A percentile compares a stretch with the other conserved stretches of the same genome.
phyloP scores from a whole-genome alignment of 2,329 filamentous ascomycete genomes.

The Phyllosticta citriasiana region DNA sequence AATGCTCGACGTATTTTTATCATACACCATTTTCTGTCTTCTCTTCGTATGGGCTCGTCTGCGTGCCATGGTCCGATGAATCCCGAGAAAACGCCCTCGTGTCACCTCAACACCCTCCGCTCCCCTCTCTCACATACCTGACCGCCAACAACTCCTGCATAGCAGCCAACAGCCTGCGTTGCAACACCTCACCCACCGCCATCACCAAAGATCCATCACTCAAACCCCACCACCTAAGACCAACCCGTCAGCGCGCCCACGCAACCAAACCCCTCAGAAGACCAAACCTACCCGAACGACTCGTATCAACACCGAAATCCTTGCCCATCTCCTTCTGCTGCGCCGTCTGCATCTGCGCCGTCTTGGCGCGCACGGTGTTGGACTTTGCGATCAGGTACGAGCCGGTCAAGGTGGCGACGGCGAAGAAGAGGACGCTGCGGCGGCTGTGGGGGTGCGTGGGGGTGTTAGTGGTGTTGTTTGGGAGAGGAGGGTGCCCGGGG shows the following conservation, averaged over 20 bases:
- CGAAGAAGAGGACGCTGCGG: constrained; percentile 23
- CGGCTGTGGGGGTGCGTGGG: constrained; percentile 15
- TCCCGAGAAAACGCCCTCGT: not conserved
- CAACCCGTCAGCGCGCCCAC: no score
- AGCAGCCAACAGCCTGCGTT: not conserved
- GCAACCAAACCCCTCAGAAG: no score
- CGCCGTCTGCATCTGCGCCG: constrained; percentile 7
- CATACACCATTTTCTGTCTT: not conserved
- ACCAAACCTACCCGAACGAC: not conserved
- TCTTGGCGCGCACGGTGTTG: constrained; percentile 19
- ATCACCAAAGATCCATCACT: not conserved
- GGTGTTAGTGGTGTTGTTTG: not conserved
- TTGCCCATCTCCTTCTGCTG: constrained; percentile 9
- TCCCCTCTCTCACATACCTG: not conserved
- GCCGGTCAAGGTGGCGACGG: constrained; percentile 22
- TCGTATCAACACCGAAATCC: not conserved
- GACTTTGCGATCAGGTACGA: constrained; percentile 25
- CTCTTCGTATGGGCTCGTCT: not conserved
- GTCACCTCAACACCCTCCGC: not conserved
- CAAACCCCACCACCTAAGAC: not conserved
- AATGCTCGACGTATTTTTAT: not conserved
- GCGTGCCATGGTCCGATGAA: not conserved
- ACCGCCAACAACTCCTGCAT: not conserved
- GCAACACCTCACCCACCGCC: no score
- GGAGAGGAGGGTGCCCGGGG: no score